Base-by-base conservation (phyloP, 208 protist species). In the Trypanosoma congolense region DNA sequence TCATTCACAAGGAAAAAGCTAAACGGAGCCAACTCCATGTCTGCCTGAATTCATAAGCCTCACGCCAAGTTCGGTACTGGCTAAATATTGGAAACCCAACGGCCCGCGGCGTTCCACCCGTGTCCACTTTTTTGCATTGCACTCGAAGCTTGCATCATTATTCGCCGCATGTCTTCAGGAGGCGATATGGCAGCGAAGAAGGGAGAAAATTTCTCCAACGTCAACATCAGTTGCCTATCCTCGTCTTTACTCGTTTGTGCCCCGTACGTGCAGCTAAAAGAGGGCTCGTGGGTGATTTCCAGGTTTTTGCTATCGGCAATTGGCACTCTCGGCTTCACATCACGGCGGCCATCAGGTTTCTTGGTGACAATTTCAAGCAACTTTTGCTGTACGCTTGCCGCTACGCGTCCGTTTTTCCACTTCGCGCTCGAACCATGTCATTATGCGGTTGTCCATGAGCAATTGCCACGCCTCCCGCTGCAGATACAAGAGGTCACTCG, bases 1-100 rank as follows among this genome's bases (percentile, higher is more conserved):
- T 95, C 87, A 53, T 90, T 72, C 29, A 92, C 65, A 12, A 95
- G 63, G 36, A 92, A 95, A 66, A 86, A 95, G 47, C 74, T 80
- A 46, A 88, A 87, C 22, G 87, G 84, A 2, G 73, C 61, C 43
- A 74, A 44, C 36, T 18, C 82, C 87, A 95, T 12, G 55, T 52
- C 36, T 74, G 75, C 21, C 87, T 82, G 57, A 90, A 65, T 65
- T 89, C 69, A 65, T 86, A 95, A 12, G 84, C 60, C 59, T 95
- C 87, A 2, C 70, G 45, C 84, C 87, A 95, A 21, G 87, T 89
- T 14, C 69, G 67, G 49, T 83, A 95, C 60, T 95, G 87, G 52
- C 77, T 90, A 47, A 89, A 82, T 14, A 95, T 33, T 3, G 83
- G 83, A 29, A 92, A 48, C 9, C 87, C 87, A 6, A 92, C 66